Conservation (phyloP, 257 asterid genomes). For the Craterostigma plantagineum region DNA sequence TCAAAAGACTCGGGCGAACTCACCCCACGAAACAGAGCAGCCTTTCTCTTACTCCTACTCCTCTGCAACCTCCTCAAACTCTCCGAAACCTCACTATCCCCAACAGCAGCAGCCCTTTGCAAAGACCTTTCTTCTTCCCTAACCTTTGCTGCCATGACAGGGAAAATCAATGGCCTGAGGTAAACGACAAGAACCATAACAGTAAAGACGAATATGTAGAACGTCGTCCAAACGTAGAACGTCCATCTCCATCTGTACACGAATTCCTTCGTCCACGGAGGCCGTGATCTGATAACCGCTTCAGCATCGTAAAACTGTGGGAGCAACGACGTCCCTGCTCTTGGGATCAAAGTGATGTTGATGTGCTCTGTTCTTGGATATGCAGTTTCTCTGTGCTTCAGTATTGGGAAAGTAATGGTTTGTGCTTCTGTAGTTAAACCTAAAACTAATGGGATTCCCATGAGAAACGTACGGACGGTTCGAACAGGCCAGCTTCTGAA, state of each 20-base stretch:
- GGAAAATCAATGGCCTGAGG: constrained; percentile 36
- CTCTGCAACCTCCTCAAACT: constrained; percentile 12
- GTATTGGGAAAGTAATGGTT: constrained; percentile 21
- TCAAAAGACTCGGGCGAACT: too few relatives aligned
- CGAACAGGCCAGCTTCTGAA: constrained; percentile 68
- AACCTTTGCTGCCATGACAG: constrained; percentile 6
- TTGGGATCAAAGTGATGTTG: constrained; percentile 34
- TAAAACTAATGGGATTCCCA: constrained; percentile 50
- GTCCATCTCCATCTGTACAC: constrained; percentile 61
- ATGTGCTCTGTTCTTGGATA: constrained; percentile 28
- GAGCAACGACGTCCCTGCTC: constrained; percentile 37
- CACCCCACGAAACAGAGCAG: constrained; percentile 8
- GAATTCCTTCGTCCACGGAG: constrained; percentile 46
- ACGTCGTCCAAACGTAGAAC: constrained; percentile 42
- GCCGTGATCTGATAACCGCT: constrained; percentile 25
- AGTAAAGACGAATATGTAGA: constrained; percentile 24
- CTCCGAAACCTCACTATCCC: too few relatives aligned
- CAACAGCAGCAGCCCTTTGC: too few relatives aligned
- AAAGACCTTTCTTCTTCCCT: too few relatives aligned
- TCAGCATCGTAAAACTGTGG: constrained; percentile 62
- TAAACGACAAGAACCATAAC: constrained; percentile 21
- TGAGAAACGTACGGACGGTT: constrained; percentile 25
- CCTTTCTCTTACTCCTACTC: constrained; percentile 51
- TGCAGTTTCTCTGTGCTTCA: constrained; percentile 41
- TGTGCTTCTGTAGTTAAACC: constrained; percentile 51